phyloP scores from a whole-genome alignment of 2,329 filamentous ascomycete species.

The Pseudogymnoascus sp. region DNA sequence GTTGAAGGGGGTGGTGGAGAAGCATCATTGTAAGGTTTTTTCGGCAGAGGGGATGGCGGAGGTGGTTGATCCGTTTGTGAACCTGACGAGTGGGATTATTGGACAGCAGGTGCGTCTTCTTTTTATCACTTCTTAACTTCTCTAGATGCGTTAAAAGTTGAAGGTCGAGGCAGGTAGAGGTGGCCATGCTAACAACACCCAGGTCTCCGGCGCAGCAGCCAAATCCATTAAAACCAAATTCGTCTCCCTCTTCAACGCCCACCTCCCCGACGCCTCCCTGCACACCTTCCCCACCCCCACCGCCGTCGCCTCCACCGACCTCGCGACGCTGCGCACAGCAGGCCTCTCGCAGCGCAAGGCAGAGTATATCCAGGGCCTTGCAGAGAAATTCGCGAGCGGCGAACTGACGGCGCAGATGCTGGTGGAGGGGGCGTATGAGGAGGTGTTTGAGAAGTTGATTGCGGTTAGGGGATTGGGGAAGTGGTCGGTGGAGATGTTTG shows the following conservation, averaged over 20 bases:
- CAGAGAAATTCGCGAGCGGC: conserved; percentile 67
- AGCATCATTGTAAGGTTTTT: conserved; percentile 71
- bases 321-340: conserved; percentile 68
- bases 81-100: conserved; percentile 78
- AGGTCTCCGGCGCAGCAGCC: conserved; percentile 82
- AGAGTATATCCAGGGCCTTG: conserved; percentile 84
- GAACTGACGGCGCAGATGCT: conserved; percentile 71
- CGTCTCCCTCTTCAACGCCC: conserved; percentile 56
- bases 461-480: conserved; percentile 78
- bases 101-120: conserved; percentile 64
- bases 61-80: conserved; percentile 79
- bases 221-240: conserved; percentile 84
- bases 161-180: too few species aligned
- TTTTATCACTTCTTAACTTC: too few species aligned
- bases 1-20: conserved; percentile 63
- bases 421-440: conserved; percentile 71
- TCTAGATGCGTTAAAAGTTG: too few species aligned
- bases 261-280: conserved; percentile 23
- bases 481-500: conserved; percentile 98
- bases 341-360: conserved; percentile 92
- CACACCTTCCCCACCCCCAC: conserved; percentile 64
- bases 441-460: conserved; percentile 72
- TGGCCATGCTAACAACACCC: conserved; percentile 16
- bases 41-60: conserved; percentile 75
- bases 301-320: conserved; percentile 54